phyloP scores from a whole-genome alignment of 1,139 yeast genomes.

The Taiozyma sp. region DNA sequence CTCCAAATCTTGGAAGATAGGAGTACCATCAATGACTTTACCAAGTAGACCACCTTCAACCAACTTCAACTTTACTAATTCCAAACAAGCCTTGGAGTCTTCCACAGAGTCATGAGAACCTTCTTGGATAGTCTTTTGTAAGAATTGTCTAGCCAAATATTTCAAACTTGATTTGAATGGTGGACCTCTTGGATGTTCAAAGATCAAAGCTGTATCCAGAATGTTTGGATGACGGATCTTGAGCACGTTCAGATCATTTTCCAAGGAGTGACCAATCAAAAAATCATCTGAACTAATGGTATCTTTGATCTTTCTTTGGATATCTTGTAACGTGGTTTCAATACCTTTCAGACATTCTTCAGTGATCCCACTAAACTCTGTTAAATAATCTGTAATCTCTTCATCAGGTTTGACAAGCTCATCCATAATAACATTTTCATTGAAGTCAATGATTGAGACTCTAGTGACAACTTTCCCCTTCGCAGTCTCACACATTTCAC shows the following conservation, averaged over 20 bases:
- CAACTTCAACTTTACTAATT: slow-evolving; percentile 66
- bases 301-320: slow-evolving; percentile 51
- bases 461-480: slow-evolving; percentile 69
- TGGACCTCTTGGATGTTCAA: slow-evolving; percentile 74
- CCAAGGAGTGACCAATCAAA: slow-evolving; percentile 70
- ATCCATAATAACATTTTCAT: slow-evolving; percentile 59
- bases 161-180: slow-evolving; percentile 76
- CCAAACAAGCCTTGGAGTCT: slow-evolving; percentile 80
- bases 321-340: slow-evolving; percentile 60
- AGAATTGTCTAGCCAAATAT: slow-evolving; percentile 54
- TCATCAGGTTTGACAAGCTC: slow-evolving; percentile 72
- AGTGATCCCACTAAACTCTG: slow-evolving; percentile 85
- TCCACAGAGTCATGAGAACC: slow-evolving; percentile 77
- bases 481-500: slow-evolving; percentile 82
- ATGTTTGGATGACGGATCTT: slow-evolving; percentile 57
- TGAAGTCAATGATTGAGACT: slow-evolving; percentile 66
- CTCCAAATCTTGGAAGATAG: slow-evolving; percentile 32
- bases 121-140: slow-evolving; percentile 59
- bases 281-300: slow-evolving; percentile 49
- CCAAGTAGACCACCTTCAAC: slow-evolving; percentile 68
- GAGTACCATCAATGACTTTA: slow-evolving; percentile 38
- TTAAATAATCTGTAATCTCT: slow-evolving; percentile 72
- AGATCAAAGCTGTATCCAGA: slow-evolving; percentile 63
- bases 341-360: slow-evolving; percentile 58
- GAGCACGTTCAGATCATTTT: slow-evolving; percentile 60